A percentile compares a stretch with the other conserved stretches of the same genome.
These are phyloP conservation scores for Debaryomyces tyrocola DNA, from an alignment of 805 yeast species.

Conservation along the genomic window DNA sequence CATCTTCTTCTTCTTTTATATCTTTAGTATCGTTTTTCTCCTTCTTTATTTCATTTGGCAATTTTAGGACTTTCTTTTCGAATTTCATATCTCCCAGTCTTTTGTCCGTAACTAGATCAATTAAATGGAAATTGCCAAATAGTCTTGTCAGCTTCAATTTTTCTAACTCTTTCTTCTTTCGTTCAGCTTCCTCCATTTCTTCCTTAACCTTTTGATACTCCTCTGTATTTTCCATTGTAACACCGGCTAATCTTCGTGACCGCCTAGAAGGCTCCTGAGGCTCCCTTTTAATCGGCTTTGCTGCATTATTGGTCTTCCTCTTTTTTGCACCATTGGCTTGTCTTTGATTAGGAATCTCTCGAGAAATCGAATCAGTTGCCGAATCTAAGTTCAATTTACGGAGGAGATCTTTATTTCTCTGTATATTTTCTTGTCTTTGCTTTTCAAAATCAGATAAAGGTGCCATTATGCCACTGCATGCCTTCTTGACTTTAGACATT, in stretches of 20 bases:
- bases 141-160: constrained; percentile 57
- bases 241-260: constrained; percentile 78
- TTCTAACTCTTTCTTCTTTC: constrained; percentile 42
- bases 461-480: constrained; percentile 11
- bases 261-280: constrained; percentile 59
- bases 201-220: constrained; percentile 35
- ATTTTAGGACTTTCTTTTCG: constrained; percentile 28
- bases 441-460: constrained; percentile 64
- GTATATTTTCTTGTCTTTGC: constrained; percentile 75
- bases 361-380: constrained; percentile 52
- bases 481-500: no score
- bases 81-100: constrained; percentile 34
- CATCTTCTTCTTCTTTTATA: constrained; percentile 5
- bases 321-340: constrained; percentile 20
- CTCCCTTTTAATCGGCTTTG: constrained; percentile 23
- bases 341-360: constrained; percentile 36
- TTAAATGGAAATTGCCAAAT: constrained; percentile 62
- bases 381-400: constrained; percentile 67
- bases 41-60: constrained; percentile 4
- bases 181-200: constrained; percentile 33
- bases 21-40: constrained; percentile 9
- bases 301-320: constrained; percentile 17
- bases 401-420: constrained; percentile 75
- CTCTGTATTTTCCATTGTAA: constrained; percentile 53
- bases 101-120: constrained; percentile 53